A percentile compares a stretch with the other conserved stretches of the same genome.
These are phyloP conservation scores for Tulasnella sp. DNA, from an alignment of 768 basidiomycete species.

Conservation along the genomic window DNA sequence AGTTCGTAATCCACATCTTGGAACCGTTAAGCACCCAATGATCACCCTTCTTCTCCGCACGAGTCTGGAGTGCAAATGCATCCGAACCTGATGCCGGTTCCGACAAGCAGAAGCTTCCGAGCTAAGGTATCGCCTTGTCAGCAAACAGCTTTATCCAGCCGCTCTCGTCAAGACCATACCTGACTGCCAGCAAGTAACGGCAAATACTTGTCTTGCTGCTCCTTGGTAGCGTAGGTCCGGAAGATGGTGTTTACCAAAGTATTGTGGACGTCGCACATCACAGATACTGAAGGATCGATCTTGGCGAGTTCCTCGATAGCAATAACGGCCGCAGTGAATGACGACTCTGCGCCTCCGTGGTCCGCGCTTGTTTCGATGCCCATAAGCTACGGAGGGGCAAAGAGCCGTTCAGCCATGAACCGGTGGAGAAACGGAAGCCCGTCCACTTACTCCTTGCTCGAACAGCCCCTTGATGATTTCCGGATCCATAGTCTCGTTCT, in stretches of 20 bases:
- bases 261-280: constrained; percentile 97
- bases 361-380: constrained; percentile 88
- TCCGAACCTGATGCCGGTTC: constrained; percentile 93
- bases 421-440: not conserved
- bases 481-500: constrained; percentile 92
- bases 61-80: constrained; percentile 93
- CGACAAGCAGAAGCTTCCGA: constrained; percentile 93
- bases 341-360: constrained; percentile 80
- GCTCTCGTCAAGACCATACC: constrained; percentile 43
- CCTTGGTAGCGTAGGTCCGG: constrained; percentile 76
- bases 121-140: constrained; percentile 43
- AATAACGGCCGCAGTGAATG: constrained; percentile 93
- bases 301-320: constrained; percentile 96
- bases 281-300: constrained; percentile 93
- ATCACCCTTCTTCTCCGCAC: constrained; percentile 81
- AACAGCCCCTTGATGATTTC: constrained; percentile 81
- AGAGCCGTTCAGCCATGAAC: constrained; percentile 18
- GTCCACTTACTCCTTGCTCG: constrained; percentile 76
- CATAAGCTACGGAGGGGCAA: constrained; percentile 67
- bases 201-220: constrained; percentile 83
- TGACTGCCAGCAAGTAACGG: constrained; percentile 74
- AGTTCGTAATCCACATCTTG: constrained; percentile 99
- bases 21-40: constrained; percentile 90
- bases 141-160: not conserved
- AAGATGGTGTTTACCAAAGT: constrained; percentile 95